Evolutionary conservation across 73 alveolate genomes (phyloP), one percentile per base, ranked within the genome.

Genomic region (Urostyla sp.): DNA sequence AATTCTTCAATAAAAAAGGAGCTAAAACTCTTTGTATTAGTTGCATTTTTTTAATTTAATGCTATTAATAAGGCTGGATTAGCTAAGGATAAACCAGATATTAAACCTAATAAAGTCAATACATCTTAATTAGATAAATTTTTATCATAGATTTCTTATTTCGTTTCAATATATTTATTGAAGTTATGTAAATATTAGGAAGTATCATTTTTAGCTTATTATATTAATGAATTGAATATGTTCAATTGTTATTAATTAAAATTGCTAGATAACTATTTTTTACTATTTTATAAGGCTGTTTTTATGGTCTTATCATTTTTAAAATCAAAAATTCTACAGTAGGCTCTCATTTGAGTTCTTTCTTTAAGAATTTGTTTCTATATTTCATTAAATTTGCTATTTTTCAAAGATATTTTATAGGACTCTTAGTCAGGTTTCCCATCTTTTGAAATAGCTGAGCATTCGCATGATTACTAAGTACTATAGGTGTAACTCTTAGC

Each of bases 221-320:
- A 1, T 6, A 69, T 69, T 5, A 48, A 36, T 27, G 40, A 4
- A 1, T 44, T 1, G 30, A 69, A 31, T 6, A 38, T 38, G 13
- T 24, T 0, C 30, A 2, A 6, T n/a, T 15, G 49, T 5, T 24
- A 7, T 7, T 69, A 67, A 34, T 27, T 45, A 0, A 69, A 7
- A 1, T 10, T 24, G 5, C 44, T 2, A 31, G 28, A 46, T 11
- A 69, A 30, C 16, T 11, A 1, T 23, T 69, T 69, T 54, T 69
- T 28, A n/a, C 57, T 31, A 37, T 4, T 8, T 27, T 44, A 6
- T 3, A 48, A 5, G 20, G 13, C n/a, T 18, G 4, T 2, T 24
- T 45, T 48, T 10, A 69, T 31, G 24, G 40, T n/a, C 23, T 69
- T 44, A 48, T 69, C 83, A 46, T 69, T 69, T 31, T 69, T 44